Evolutionary conservation across 2,329 filamentous ascomycete genomes (phyloP), one percentile per base, ranked within the genome.

Genomic region (Monilinia fructigena): DNA sequence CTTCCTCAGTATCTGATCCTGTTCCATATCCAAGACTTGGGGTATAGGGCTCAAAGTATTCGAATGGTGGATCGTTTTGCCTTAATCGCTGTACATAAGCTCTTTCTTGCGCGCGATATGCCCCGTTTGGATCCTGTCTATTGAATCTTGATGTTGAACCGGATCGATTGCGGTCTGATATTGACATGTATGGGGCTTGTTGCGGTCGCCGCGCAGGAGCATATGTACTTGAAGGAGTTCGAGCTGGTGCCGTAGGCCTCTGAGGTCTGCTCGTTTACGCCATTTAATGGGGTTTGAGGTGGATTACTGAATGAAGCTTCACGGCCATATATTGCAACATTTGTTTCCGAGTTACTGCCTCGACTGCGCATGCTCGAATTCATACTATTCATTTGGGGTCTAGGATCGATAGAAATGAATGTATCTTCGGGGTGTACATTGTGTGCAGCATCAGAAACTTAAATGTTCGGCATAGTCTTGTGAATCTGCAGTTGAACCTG

Each of bases 31-130:
- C 86, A 70, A 92, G 80, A 69, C 85, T 88, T 53, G 87, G 87
- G 2, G 88, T 86, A 71, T 91, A 89, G 16, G 87, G 82, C 66
- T 93, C 88, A 69, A 81, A 77, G 54, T 77, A 77, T 66, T 76
- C 77, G 31, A 73, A 71, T 26, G 82, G 80, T 54, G 87, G 86
- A 71, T 95, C 91, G 18, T 38, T 60, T 76, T 96, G 92, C 67
- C 93, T 88, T 75, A 98, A 85, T 72, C 94, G 89, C 78, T 97
- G 92, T 45, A 98, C 89, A 76, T 99, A 99, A 66, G 94, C 94
- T 76, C 93, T 92, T 78, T 98, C 94, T 78, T 98, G 92, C 58
- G 91, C 91, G 68, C 90, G 82, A 76, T 91, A 92, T 72, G 90
- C 87, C 63, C 88, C 87, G 73, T 89, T 89, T 12, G 89, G 89